Evolutionary conservation across 805 yeast species (phyloP), one percentile per base, ranked within the genome.

Genomic region (Pichia paraexigua): DNA sequence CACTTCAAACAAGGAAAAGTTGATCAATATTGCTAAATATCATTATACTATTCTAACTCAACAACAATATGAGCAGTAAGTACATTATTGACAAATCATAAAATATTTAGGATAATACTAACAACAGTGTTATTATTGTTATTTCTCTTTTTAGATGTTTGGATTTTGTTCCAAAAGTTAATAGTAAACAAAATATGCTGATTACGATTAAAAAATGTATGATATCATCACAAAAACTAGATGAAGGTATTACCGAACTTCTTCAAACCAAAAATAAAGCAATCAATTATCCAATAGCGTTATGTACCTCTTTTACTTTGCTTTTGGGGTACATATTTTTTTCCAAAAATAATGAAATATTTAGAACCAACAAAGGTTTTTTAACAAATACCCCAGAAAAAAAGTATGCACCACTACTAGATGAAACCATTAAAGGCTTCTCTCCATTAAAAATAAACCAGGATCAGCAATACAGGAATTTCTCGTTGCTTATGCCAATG

Each of bases 11-110:
- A 50, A 46, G 17, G 41, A 43, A 37, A 21, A 15, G 11, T 37
- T 50, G 13, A 8, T 43, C 20, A n/a, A n/a, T 11, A 42, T 46
- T 43, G 47, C 50, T 2, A 50, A 32, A 27, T 6, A 39, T 2
- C 43, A 21, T 8, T 50, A 46, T 13, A 37, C 5, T 39, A 21
- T 24, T 12, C 3, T 47, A 15, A 20, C 47, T 6, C 25, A 37
- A 28, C 48, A 50, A 11, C 27, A 25, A 15, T 47, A 28, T 46
- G 50, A 43, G 9, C 21, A 25, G 53, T 50, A 32, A 24, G 53
- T 50, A 4, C 3, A 21, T 9, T 40, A 22, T 11, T 27, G 13
- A 27, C 5, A 5, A 27, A 5, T 6, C 2, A 27, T 27, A 27
- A 10, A 10, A 27, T 27, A 27, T 27, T 27, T 10, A 9, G 15